These are phyloP conservation scores for Jackrogersella multiformis DNA, from an alignment of 495 filamentous ascomycete species.

Conservation along the genomic window DNA sequence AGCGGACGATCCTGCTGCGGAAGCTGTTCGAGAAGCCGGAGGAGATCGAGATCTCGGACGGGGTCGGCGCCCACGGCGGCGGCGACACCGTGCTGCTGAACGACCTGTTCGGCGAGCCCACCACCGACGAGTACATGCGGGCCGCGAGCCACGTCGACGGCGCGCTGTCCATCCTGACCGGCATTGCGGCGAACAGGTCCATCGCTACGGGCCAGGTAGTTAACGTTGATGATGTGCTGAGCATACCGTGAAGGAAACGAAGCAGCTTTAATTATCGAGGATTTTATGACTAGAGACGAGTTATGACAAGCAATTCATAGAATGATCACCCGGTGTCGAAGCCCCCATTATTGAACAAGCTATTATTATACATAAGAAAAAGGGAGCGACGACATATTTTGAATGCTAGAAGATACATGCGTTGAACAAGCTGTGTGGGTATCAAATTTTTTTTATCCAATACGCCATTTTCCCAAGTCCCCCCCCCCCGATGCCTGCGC, in stretches of 20 bases:
- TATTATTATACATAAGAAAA: conserved; percentile 12
- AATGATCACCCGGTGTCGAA: not conserved
- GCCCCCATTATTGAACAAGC: not conserved
- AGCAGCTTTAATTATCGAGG: not conserved
- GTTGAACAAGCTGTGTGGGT: conserved; percentile 19
- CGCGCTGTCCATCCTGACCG: conserved; percentile 64
- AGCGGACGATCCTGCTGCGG: conserved; percentile 49
- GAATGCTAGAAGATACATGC: conserved; percentile 7
- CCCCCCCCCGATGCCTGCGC: conserved; percentile 13
- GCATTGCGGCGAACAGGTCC: conserved; percentile 66
- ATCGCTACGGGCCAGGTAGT: conserved; percentile 63
- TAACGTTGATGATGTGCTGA: conserved; percentile 55
- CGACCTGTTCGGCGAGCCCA: conserved; percentile 56
- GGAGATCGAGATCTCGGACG: conserved; percentile 54
- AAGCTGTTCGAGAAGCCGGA: conserved; percentile 56
- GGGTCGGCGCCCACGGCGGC: conserved; percentile 55
- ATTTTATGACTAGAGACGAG: not conserved
- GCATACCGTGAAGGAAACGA: conserved; percentile 40
- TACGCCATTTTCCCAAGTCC: conserved; percentile 11
- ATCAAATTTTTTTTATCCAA: conserved; percentile 22
- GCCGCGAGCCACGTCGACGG: conserved; percentile 63
- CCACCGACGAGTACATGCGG: conserved; percentile 53
- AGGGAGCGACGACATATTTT: not conserved
- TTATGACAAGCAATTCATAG: conserved; percentile 2
- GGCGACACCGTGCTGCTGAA: conserved; percentile 57